A percentile compares a stretch with the other conserved stretches of the same genome.
Evolutionary conservation across 2,329 filamentous ascomycete species (phyloP).

Genomic region (Spiromastix sp.): DNA sequence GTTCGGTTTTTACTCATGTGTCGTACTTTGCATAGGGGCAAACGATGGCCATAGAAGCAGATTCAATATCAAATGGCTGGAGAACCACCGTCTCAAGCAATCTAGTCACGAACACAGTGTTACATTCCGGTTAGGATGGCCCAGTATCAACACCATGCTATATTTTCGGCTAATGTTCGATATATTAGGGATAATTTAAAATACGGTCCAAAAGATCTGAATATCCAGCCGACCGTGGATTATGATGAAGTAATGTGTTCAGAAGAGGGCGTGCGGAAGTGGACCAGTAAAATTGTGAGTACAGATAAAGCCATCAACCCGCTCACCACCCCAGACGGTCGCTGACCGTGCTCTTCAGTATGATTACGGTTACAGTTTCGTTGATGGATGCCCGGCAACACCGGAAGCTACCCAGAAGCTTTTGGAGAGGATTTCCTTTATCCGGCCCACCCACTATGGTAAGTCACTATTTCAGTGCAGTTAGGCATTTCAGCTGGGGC

Average conservation of each 20-base stretch:
- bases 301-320: neutral
- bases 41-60: slow-evolving; percentile 57
- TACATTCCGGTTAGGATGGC: slow-evolving; percentile 1
- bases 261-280: slow-evolving; percentile 45
- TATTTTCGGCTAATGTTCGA: neutral
- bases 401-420: slow-evolving; percentile 65
- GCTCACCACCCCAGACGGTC: neutral
- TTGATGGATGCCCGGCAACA: slow-evolving; percentile 57
- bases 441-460: slow-evolving; percentile 86
- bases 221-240: slow-evolving; percentile 46
- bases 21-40: slow-evolving; percentile 43
- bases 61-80: slow-evolving; percentile 56
- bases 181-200: slow-evolving; percentile 7
- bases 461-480: too few relatives aligned
- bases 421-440: slow-evolving; percentile 72
- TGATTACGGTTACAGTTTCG: slow-evolving; percentile 64
- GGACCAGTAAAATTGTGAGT: slow-evolving; percentile 52
- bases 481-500: too few relatives aligned
- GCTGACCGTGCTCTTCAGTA: slow-evolving; percentile 38
- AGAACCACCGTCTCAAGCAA: slow-evolving; percentile 26
- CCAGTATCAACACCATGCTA: neutral
- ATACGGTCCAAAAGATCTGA: slow-evolving; percentile 18
- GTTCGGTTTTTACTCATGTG: slow-evolving; percentile 11
- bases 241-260: slow-evolving; percentile 53
- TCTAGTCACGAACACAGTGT: neutral